These are phyloP conservation scores for Xylaria sp. DNA, from an alignment of 495 filamentous ascomycete species.

Conservation along the genomic window DNA sequence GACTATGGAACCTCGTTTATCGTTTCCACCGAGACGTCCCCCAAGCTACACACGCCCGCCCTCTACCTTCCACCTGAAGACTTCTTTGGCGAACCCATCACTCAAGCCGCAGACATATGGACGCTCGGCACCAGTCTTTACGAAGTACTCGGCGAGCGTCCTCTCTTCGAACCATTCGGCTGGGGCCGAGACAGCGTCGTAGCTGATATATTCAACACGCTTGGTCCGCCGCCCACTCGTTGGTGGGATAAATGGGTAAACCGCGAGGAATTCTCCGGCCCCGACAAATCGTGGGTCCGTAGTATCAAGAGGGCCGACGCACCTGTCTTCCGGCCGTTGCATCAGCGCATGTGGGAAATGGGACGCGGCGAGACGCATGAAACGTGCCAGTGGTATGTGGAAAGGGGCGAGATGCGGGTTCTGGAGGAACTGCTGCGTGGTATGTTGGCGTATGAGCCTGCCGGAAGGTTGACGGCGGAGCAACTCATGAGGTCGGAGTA, in stretches of 20 bases:
- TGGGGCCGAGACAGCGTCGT: background rate
- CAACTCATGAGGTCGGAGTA: slow-evolving; percentile 31
- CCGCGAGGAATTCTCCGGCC: slow-evolving; percentile 31
- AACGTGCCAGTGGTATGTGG: slow-evolving; percentile 43
- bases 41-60: no score
- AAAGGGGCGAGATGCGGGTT: slow-evolving; percentile 38
- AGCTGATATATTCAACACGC: slow-evolving; percentile 26
- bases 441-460: slow-evolving; percentile 47
- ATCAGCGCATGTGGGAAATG: slow-evolving; percentile 42
- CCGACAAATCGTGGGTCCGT: slow-evolving; percentile 37
- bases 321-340: slow-evolving; percentile 31
- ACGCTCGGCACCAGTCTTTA: no score
- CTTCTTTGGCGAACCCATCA: no score
- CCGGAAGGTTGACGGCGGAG: slow-evolving; percentile 43
- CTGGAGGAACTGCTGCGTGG: slow-evolving; percentile 45
- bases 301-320: slow-evolving; percentile 37
- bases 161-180: background rate
- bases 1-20: no score
- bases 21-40: no score
- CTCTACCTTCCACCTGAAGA: no score
- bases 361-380: slow-evolving; percentile 40
- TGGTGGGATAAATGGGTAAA: slow-evolving; percentile 43
- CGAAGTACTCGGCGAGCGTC: no score
- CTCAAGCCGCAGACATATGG: no score
- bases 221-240: slow-evolving; percentile 41